Percentiles rank a stretch among this genome's conserved stretches.
These are phyloP conservation scores for Suillus fuscotomentosus DNA, from an alignment of 768 basidiomycete genomes.

Conservation along the genomic window DNA sequence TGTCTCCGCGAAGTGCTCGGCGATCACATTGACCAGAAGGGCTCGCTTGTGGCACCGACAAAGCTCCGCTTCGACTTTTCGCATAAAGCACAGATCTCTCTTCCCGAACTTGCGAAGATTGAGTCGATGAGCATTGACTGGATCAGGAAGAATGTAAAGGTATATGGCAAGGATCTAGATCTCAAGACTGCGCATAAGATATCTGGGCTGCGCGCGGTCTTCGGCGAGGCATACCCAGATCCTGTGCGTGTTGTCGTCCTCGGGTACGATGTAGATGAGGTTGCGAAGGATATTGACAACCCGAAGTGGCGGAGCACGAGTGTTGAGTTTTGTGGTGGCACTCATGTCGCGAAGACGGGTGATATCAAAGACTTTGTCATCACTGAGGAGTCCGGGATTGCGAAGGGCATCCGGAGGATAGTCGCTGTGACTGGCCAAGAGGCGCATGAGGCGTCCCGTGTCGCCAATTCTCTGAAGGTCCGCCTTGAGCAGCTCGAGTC, in stretches of 20 bases:
- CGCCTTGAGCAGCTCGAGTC: conserved; percentile 62
- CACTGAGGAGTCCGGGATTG: conserved; percentile 94
- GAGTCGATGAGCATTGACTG: conserved; percentile 84
- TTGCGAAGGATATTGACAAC: conserved; percentile 81
- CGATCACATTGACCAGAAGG: conserved; percentile 97
- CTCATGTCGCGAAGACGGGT: conserved; percentile 96
- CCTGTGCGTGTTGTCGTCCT: conserved; percentile 94
- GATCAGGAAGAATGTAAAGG: conserved; percentile 87
- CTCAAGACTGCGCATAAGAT: conserved; percentile 80
- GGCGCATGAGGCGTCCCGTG: conserved; percentile 75
- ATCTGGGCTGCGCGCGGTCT: conserved; percentile 93
- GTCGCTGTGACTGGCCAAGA: conserved; percentile 94
- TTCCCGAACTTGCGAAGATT: conserved; percentile 76
- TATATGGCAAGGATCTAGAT: conserved; percentile 84
- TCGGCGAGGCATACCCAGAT: conserved; percentile 97
- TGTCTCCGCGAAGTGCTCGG: conserved; percentile 90
- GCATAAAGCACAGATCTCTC: conserved; percentile 85
- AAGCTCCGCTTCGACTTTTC: conserved; percentile 99
- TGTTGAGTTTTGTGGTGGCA: conserved; percentile 98
- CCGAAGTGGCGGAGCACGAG: conserved; percentile 90
- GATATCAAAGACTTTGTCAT: conserved; percentile 97
- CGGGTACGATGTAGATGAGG: conserved; percentile 85
- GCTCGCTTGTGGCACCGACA: conserved; percentile 92
- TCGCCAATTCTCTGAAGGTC: conserved; percentile 60
- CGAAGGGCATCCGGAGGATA: conserved; percentile 95